phyloP scores from a whole-genome alignment of 441 rosid genomes.

The Pelargonium cotyledonis region DNA sequence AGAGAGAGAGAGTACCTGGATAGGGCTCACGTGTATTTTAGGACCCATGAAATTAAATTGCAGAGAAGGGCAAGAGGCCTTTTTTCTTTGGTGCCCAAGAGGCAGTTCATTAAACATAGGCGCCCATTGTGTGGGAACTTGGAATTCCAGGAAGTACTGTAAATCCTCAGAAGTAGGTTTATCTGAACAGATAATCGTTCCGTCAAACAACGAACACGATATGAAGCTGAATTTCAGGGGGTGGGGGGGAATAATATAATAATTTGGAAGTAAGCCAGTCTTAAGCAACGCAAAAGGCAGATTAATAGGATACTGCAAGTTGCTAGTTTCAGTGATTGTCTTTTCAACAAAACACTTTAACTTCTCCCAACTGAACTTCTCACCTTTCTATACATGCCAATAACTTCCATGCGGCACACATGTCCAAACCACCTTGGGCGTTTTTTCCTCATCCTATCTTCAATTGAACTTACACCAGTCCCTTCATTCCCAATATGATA shows the following conservation, averaged over 20 bases:
- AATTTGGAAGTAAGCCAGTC: not conserved
- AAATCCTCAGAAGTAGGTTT: slow-evolving; percentile 38
- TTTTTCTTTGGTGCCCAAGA: slow-evolving; percentile 39
- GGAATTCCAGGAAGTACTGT: slow-evolving; percentile 42
- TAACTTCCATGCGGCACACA: no score
- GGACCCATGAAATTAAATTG: slow-evolving; percentile 41
- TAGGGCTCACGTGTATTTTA: slow-evolving; percentile 30
- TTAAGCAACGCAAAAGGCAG: not conserved
- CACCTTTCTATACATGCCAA: no score
- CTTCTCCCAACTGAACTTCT: no score
- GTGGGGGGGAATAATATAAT: not conserved
- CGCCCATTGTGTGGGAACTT: slow-evolving; percentile 49
- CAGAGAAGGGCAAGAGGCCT: slow-evolving; percentile 33
- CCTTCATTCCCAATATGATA: no score
- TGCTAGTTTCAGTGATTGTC: not conserved
- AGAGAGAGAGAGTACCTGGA: slow-evolving; percentile 25
- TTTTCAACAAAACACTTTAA: not conserved
- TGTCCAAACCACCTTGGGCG: no score
- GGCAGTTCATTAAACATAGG: slow-evolving; percentile 45
- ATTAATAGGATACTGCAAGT: not conserved
- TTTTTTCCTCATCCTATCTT: no score
- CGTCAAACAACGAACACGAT: not conserved
- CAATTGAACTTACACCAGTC: no score
- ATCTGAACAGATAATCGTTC: slow-evolving; percentile 25
- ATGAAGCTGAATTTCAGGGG: not conserved